Evolutionary conservation across 129 eudicot species (phyloP).

Genomic region (Helianthus tuberosus): DNA sequence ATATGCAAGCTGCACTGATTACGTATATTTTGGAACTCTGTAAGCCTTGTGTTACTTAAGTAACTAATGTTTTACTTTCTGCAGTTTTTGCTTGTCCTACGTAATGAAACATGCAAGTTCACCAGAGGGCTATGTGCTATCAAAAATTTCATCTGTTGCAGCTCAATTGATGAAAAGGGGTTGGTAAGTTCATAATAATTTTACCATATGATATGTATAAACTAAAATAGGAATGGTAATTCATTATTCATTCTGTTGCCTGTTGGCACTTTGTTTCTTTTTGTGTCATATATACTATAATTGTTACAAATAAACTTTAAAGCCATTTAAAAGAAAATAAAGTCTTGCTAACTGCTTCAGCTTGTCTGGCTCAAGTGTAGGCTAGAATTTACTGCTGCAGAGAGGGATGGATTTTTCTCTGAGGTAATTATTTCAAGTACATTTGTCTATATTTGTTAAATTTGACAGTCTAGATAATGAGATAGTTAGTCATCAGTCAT

Average conservation of each 20-base stretch:
- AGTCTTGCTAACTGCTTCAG: conserved; percentile 31
- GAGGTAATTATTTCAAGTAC: conserved; percentile 39
- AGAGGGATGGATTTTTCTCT: conserved; percentile 70
- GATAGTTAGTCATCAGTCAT: neutral
- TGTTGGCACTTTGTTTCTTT: conserved; percentile 8
- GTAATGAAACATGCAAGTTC: conserved; percentile 88
- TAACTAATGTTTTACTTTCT: conserved; percentile 27
- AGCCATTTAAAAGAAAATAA: conserved; percentile 26
- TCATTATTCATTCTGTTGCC: conserved; percentile 1
- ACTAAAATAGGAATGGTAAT: neutral
- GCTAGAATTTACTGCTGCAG: conserved; percentile 82
- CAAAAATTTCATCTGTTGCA: conserved; percentile 92
- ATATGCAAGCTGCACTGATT: neutral
- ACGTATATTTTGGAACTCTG: conserved; percentile 12
- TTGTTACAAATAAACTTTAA: neutral
- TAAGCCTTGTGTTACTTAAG: conserved; percentile 24
- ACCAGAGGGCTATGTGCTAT: conserved; percentile 85
- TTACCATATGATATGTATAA: conserved; percentile 2
- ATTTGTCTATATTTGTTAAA: conserved; percentile 5
- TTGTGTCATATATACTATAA: neutral
- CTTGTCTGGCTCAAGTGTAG: conserved; percentile 45
- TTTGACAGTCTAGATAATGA: neutral
- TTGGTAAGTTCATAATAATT: conserved; percentile 58
- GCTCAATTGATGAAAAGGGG: conserved; percentile 98
- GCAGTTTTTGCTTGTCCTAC: conserved; percentile 80